A percentile compares a stretch with the other conserved stretches of the same genome.
Evolutionary conservation across 2,329 filamentous ascomycete species (phyloP).

Genomic region (Exserohilum rostratum): DNA sequence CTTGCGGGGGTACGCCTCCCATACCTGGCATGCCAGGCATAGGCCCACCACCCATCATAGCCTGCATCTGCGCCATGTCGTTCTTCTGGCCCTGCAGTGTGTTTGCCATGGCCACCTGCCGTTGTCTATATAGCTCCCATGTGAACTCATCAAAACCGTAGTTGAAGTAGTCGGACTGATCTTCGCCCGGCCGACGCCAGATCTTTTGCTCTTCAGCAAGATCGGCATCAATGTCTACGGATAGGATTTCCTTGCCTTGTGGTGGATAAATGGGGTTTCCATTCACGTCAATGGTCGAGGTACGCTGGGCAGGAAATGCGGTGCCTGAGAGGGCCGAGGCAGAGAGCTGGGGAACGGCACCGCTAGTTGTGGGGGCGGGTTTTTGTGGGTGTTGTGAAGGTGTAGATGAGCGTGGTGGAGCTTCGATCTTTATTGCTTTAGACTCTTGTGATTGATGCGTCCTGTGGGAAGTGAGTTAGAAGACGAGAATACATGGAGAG

Average conservation of each 20-base stretch:
- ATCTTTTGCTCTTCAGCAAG: slow-evolving; percentile 78
- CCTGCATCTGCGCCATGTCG: slow-evolving; percentile 66
- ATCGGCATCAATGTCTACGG: slow-evolving; percentile 60
- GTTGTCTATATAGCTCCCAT: slow-evolving; percentile 91
- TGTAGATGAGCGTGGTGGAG: slow-evolving; percentile 33
- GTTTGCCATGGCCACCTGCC: slow-evolving; percentile 78
- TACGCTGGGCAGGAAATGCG: slow-evolving; percentile 67
- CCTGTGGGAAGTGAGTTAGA: slow-evolving; percentile 28
- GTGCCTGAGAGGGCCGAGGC: slow-evolving; percentile 35
- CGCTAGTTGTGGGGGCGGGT: slow-evolving; percentile 10
- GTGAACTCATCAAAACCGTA: slow-evolving; percentile 99
- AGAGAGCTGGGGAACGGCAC: slow-evolving; percentile 31
- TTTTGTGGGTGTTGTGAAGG: slow-evolving; percentile 17
- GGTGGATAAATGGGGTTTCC: slow-evolving; percentile 78
- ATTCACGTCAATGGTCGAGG: slow-evolving; percentile 84
- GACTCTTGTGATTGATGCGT: slow-evolving; percentile 37
- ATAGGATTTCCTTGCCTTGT: slow-evolving; percentile 74
- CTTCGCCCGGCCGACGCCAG: slow-evolving; percentile 92
- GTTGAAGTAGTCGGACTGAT: slow-evolving; percentile 97
- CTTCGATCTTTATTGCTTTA: slow-evolving; percentile 49
- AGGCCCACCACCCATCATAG: slow-evolving; percentile 55
- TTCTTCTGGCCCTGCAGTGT: slow-evolving; percentile 84
- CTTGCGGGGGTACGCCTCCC: slow-evolving; percentile 21
- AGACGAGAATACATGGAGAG: neutral
- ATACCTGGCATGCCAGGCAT: slow-evolving; percentile 36